Percentiles rank a stretch among this genome's conserved stretches.
phyloP scores from a whole-genome alignment of 768 basidiomycete species.

The Serendipita sp. region DNA sequence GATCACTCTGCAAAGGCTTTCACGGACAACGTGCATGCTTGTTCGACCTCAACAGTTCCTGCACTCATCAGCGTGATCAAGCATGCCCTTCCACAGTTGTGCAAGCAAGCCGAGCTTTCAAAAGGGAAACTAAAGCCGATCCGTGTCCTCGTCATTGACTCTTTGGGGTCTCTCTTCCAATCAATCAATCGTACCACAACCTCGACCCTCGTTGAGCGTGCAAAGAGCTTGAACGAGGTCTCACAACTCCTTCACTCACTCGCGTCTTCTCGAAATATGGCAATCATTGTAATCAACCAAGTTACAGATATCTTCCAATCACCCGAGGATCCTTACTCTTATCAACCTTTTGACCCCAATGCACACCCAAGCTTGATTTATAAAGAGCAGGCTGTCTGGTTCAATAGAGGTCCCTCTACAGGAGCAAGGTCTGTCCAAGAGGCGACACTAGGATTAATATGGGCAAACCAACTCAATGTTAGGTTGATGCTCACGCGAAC shows the following conservation, averaged over 20 bases:
- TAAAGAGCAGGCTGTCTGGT: slow-evolving; percentile 58
- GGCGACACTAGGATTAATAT: slow-evolving; percentile 71
- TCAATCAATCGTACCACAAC: slow-evolving; percentile 40
- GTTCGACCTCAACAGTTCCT: slow-evolving; percentile 36
- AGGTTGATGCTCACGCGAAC: slow-evolving; percentile 74
- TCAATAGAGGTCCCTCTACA: slow-evolving; percentile 42
- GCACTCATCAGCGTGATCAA: slow-evolving; percentile 40
- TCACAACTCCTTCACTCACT: slow-evolving; percentile 55
- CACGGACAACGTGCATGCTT: slow-evolving; percentile 43
- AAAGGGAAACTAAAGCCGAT: slow-evolving; percentile 34
- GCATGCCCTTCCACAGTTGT: slow-evolving; percentile 35
- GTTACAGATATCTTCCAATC: slow-evolving; percentile 55
- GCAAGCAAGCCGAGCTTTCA: slow-evolving; percentile 20
- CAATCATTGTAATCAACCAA: slow-evolving; percentile 77
- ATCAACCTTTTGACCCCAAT: background rate
- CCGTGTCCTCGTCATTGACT: slow-evolving; percentile 71
- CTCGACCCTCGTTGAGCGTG: slow-evolving; percentile 50
- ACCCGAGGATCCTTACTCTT: background rate
- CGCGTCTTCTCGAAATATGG: slow-evolving; percentile 44
- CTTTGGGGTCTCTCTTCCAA: slow-evolving; percentile 74
- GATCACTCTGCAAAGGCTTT: background rate
- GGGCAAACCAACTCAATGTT: slow-evolving; percentile 85
- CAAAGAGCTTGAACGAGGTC: slow-evolving; percentile 49
- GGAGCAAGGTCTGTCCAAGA: slow-evolving; percentile 47
- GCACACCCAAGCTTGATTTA: slow-evolving; percentile 32